phyloP scores from a whole-genome alignment of 2,329 filamentous ascomycete species.

The Colletotrichum sansevieriae region DNA sequence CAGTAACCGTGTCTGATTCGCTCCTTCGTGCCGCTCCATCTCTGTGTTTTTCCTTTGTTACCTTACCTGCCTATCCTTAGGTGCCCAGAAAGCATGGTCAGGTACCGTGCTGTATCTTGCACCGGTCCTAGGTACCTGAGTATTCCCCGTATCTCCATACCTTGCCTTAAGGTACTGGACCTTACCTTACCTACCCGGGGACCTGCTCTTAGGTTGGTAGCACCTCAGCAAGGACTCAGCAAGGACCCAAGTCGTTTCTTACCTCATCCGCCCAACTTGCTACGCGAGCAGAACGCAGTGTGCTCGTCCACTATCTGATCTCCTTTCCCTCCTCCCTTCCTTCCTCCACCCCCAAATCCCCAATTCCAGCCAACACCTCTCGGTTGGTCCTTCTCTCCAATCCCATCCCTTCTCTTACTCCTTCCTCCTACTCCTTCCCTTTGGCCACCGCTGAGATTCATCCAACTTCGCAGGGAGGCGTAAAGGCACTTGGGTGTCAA shows the following conservation, averaged over 20 bases:
- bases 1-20: background rate
- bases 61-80: no score
- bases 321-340: slow-evolving; percentile 19
- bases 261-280: slow-evolving; percentile 31
- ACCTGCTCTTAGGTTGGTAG: background rate
- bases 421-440: slow-evolving; percentile 1
- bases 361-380: slow-evolving; percentile 30
- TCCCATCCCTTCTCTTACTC: slow-evolving; percentile 27
- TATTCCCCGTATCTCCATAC: background rate
- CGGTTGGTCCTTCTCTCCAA: slow-evolving; percentile 29
- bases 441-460: slow-evolving; percentile 22
- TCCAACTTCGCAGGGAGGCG: slow-evolving; percentile 33
- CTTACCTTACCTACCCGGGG: no score
- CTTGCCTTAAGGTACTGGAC: no score
- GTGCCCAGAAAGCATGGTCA: no score
- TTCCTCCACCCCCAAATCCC: slow-evolving; percentile 31
- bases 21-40: slow-evolving; percentile 1
- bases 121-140: background rate
- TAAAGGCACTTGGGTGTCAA: slow-evolving; percentile 39
- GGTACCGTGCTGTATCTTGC: slow-evolving; percentile 6
- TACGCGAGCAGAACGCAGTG: background rate
- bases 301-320: slow-evolving; percentile 31
- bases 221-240: slow-evolving; percentile 1
- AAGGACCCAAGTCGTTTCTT: slow-evolving; percentile 19
- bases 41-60: slow-evolving; percentile 13